Evolutionary conservation across 768 basidiomycete species (phyloP).

Genomic region (Asterophora parasitica): DNA sequence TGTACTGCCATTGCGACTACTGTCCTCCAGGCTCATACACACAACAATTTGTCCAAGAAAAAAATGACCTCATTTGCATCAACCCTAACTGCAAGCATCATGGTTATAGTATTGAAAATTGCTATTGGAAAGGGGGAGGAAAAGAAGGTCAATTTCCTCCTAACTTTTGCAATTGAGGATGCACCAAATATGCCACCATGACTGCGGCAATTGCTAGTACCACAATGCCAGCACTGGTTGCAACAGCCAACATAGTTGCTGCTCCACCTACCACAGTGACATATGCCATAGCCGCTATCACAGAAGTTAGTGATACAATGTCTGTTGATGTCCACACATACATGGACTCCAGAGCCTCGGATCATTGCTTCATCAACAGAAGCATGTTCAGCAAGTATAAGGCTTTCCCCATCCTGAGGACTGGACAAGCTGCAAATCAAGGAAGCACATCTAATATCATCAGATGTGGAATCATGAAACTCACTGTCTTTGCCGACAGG

Average conservation of each 20-base stretch:
- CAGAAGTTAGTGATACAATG: background rate
- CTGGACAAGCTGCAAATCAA: background rate
- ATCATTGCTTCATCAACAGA: background rate
- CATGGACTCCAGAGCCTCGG: background rate
- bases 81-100: conserved; percentile 1
- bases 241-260: background rate
- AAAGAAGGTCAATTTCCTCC: background rate
- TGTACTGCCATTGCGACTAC: background rate
- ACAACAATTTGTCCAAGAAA: background rate
- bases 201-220: background rate
- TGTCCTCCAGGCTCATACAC: background rate
- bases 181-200: background rate
- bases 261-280: background rate
- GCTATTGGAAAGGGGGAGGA: conserved; percentile 6
- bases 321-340: background rate
- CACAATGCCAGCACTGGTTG: background rate
- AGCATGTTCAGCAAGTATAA: too few species aligned
- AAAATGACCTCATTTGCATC: background rate
- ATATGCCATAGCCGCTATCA: background rate
- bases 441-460: background rate
- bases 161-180: background rate
- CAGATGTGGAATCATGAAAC: background rate
- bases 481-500: background rate
- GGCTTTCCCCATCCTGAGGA: too few species aligned
- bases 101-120: conserved; percentile 2